Evolutionary conservation across 139 green algal species (phyloP).

Genomic region (Zygnema circumcarinatum): DNA sequence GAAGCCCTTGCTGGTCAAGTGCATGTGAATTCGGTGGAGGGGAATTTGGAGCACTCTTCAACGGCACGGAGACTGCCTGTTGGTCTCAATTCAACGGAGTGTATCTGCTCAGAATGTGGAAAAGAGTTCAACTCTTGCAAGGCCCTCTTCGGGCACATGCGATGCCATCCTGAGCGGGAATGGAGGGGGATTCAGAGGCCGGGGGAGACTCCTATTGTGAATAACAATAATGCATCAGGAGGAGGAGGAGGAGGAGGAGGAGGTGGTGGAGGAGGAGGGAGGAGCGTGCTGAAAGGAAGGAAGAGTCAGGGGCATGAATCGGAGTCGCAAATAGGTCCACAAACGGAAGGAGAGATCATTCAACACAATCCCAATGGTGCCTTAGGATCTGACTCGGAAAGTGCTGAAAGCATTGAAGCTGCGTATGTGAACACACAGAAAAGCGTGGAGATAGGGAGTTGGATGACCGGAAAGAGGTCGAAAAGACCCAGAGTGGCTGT

Average conservation of each 20-base stretch:
- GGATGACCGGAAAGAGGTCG: slow-evolving; percentile 11
- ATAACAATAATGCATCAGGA: no score
- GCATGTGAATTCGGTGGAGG: neutral
- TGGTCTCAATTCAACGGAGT: neutral
- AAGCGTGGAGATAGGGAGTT: neutral
- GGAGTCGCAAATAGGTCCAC: neutral
- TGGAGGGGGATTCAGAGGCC: slow-evolving; percentile 29
- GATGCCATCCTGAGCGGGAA: slow-evolving; percentile 27
- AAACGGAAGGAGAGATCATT: neutral
- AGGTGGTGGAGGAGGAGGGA: neutral
- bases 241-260: neutral
- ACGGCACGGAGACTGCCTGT: neutral
- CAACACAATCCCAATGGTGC: neutral
- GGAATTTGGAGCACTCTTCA: neutral
- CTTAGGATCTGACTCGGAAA: slow-evolving; percentile 1
- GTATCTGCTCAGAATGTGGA: slow-evolving; percentile 22
- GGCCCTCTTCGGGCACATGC: slow-evolving; percentile 26
- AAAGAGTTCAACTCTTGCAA: slow-evolving; percentile 26
- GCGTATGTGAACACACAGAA: slow-evolving; percentile 20
- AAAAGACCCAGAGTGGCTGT: slow-evolving; percentile 7
- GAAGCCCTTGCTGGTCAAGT: neutral
- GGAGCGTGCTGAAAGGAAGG: neutral
- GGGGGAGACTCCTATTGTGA: neutral
- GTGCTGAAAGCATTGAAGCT: slow-evolving; percentile 28
- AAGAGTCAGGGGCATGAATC: neutral